Evolutionary conservation across 768 basidiomycete species (phyloP).

Genomic region (Cystofilobasidium capitatum): DNA sequence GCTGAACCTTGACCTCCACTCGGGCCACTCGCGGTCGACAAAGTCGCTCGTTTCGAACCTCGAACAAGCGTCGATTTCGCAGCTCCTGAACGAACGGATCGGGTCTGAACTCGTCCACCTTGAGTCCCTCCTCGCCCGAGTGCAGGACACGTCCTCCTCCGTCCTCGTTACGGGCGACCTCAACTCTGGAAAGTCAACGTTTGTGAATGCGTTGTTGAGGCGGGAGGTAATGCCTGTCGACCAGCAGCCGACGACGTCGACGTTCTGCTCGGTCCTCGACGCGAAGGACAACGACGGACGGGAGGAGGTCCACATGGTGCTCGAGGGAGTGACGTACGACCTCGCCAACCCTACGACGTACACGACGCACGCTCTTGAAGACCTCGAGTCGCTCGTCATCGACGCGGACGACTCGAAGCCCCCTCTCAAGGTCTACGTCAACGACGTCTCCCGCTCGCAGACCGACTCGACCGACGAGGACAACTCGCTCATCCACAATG

Average conservation of each 20-base stretch:
- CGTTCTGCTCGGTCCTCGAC: conserved; percentile 94
- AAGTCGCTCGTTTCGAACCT: conserved; percentile 73
- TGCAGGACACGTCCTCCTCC: conserved; percentile 85
- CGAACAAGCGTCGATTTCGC: conserved; percentile 85
- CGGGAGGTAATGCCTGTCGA: conserved; percentile 92
- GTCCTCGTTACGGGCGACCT: conserved; percentile 96
- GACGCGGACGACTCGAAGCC: conserved; percentile 58
- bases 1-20: conserved; percentile 82
- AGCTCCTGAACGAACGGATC: conserved; percentile 79
- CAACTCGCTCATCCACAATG: conserved; percentile 76
- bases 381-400: conserved; percentile 69
- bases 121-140: conserved; percentile 70
- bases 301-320: conserved; percentile 79
- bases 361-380: conserved; percentile 53
- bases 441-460: conserved; percentile 47
- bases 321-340: conserved; percentile 58
- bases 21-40: conserved; percentile 61
- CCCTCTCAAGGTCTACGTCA: conserved; percentile 78
- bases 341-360: conserved; percentile 66
- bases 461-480: conserved; percentile 34
- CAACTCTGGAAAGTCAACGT: conserved; percentile 96
- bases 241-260: conserved; percentile 93
- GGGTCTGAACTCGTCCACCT: conserved; percentile 64
- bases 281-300: conserved; percentile 65
- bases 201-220: conserved; percentile 88